Evolutionary conservation across 2,329 filamentous ascomycete species (phyloP), one percentile per base, ranked within the genome.

Genomic region (Trichoderma sp.): DNA sequence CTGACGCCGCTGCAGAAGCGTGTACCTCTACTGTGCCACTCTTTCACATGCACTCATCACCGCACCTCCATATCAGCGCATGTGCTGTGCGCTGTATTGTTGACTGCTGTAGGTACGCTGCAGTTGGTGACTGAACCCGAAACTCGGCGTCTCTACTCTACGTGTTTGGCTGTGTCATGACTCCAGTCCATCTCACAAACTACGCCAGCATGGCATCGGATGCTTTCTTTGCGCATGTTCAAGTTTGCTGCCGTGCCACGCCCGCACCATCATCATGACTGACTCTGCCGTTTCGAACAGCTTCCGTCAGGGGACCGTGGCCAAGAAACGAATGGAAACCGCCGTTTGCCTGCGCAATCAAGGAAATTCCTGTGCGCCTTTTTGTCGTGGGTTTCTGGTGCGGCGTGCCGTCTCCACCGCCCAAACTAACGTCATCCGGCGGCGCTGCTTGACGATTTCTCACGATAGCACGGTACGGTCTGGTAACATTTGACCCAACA

Each of bases 331-430:
- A n/a, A 24, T 24, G 47, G 21, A 49, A 29, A 33, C 33, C n/a
- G 13, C 61, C 49, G 27, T 52, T 64, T 27, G 11, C 35, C 19
- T 65, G 29, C 40, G 14, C 40, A 6, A 57, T n/a, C 62, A 66
- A 66, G 62, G 40, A 43, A 66, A 66, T 66, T 66, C 62, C 62
- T 66, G 10, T 66, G 53, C 62, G 62, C 53, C 62, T 56, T 66
- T 43, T 66, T 66, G 16, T 66, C 37, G 43, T 33, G 62, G 62
- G 35, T 43, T n/a, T n/a, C 2, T 16, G 37, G 37, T 19, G 40
- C 37, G 37, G 4, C 40, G 16, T n/a, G 40, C 40, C 7, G 19
- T 24, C 43, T 53, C 53, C 62, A 47, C 62, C 49, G 52, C 52
- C 35, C 33, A 53, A 31, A 49, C 62, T 66, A 66, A 66, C 62